These are phyloP conservation scores for Mortierella sp. DNA, from an alignment of 371 early-diverging fungal species.

Conservation along the genomic window DNA sequence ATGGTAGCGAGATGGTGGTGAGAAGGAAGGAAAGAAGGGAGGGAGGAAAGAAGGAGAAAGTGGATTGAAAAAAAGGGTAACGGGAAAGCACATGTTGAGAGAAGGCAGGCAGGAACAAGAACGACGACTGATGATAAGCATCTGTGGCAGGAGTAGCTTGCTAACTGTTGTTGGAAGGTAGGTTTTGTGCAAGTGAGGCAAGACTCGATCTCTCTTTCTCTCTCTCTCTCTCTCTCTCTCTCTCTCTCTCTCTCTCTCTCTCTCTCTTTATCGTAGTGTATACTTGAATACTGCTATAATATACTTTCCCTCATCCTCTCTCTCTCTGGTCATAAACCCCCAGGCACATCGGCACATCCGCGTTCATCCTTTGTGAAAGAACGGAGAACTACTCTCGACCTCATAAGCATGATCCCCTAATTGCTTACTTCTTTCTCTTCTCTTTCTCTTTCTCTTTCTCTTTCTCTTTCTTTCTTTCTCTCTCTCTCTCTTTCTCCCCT, in stretches of 20 bases:
- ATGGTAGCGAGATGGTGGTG: neutral
- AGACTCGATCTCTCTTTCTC: too few species aligned
- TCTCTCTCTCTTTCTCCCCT: neutral
- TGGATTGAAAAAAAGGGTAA: neutral
- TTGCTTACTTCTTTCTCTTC: neutral
- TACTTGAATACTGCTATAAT: neutral
- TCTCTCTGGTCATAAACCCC: neutral
- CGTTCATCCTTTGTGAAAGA: neutral
- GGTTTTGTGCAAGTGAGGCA: neutral
- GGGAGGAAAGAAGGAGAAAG: neutral
- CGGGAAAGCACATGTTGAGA: neutral
- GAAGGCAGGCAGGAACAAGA: neutral
- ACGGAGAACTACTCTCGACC: neutral
- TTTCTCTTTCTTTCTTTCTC: neutral
- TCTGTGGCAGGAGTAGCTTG: neutral
- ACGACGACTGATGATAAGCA: neutral
- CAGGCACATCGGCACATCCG: too few species aligned
- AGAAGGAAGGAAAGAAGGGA: neutral
- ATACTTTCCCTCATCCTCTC: neutral
- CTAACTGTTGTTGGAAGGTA: too few species aligned
- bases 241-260: too few species aligned
- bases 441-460: neutral
- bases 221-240: too few species aligned
- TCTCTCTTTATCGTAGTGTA: too few species aligned
- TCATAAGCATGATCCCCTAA: constrained; percentile 5